Evolutionary conservation across 1,139 yeast species (phyloP).

Genomic region (Sporopachydermia cereana): DNA sequence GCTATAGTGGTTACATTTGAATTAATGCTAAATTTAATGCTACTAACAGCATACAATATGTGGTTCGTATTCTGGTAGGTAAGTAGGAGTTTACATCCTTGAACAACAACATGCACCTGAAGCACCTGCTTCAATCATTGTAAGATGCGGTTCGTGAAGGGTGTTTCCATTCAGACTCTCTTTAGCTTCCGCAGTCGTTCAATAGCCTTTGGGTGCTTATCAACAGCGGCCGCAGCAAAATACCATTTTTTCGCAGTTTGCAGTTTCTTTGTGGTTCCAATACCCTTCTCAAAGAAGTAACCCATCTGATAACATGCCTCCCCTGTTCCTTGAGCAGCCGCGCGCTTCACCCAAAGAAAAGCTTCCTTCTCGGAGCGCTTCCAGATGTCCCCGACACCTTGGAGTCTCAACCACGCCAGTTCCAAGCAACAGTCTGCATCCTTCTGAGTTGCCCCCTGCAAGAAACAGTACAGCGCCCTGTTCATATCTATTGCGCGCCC

Average conservation of each 20-base stretch:
- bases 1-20: too few species aligned
- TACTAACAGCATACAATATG: too few species aligned
- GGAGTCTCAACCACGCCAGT: background rate
- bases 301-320: slow-evolving; percentile 85
- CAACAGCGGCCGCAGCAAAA: slow-evolving; percentile 40
- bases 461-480: slow-evolving; percentile 26
- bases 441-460: background rate
- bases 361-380: slow-evolving; percentile 33
- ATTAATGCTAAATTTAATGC: too few species aligned
- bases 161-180: too few species aligned
- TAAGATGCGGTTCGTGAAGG: too few species aligned
- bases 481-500: slow-evolving; percentile 55
- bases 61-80: too few species aligned
- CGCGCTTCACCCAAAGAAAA: slow-evolving; percentile 79
- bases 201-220: slow-evolving; percentile 45
- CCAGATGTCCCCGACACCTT: background rate
- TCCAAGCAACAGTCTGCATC: background rate
- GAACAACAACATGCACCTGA: too few species aligned
- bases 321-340: slow-evolving; percentile 66
- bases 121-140: too few species aligned
- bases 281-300: slow-evolving; percentile 66
- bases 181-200: slow-evolving; percentile 30
- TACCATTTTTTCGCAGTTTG: slow-evolving; percentile 43
- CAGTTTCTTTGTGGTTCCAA: slow-evolving; percentile 42
- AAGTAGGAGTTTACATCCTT: too few species aligned